Base-by-base conservation (phyloP, 169 alveolate genomes). In the Eimeria nieschulzi region DNA sequence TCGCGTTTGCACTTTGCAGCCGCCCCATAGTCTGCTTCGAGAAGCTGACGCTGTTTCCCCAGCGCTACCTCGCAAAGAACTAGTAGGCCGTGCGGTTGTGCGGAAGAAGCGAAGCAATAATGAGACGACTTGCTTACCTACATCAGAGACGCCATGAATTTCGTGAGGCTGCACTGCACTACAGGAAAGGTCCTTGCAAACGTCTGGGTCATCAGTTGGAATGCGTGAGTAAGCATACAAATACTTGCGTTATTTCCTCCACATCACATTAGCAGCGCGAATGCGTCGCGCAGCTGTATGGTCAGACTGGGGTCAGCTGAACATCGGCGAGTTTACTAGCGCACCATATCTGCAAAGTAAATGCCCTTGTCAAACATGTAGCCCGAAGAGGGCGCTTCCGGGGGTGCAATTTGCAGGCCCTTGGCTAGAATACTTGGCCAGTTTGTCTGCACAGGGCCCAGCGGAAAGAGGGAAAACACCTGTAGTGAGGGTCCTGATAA, bases 341-440 rank as follows among this genome's bases (percentile, higher is more conserved):
- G 87, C 23, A 96, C 97, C 95, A 96, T 88, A 92, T 97, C 99
- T 9, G 99, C 98, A 92, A 97, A 97, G 92, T 97, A 97, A 54
- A 97, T 95, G 21, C 99, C 99, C 90, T 97, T 97, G 63, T 98
- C 99, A 73, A 96, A 97, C 97, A 97, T 97, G 94, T 96, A 97
- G 2, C 98, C 98, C 64, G 98, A 93, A 8, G 95, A 95, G 7
- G 98, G 98, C 26, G 98, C 99, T 86, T 97, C 98, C 21, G 98
- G 98, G 12, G 99, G 99, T 17, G 99, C 99, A 64, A 97, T 96
- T 84, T 98, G 95, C 21, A 97, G 93, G 7, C 99, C 99, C 90
- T 96, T 95, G 66, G 97, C 92, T 9, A 97, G 87, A 56, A 97
- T 97, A 78, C 99, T 98, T 25, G 96, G 98, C 92, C 94, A 97